Evolutionary conservation across 208 protist species (phyloP).

Genomic region (Acanthamoeba healyi): DNA sequence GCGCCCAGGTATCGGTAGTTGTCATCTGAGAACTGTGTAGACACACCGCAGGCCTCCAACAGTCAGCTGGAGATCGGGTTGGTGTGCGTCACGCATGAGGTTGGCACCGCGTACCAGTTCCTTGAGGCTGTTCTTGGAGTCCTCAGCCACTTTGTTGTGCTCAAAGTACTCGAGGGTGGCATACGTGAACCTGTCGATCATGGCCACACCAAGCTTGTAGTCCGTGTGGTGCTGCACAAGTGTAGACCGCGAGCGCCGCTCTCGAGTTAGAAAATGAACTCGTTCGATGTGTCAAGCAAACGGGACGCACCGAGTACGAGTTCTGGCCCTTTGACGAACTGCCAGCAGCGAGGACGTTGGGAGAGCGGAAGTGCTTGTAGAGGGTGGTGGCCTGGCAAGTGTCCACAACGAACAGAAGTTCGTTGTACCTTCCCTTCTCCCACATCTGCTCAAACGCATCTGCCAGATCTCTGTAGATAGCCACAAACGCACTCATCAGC

Average conservation of each 20-base stretch:
- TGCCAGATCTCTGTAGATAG: conserved; percentile 87
- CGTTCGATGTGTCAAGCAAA: too few relatives aligned
- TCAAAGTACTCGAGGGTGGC: conserved; percentile 90
- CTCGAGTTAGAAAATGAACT: too few relatives aligned
- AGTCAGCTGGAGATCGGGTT: too few relatives aligned
- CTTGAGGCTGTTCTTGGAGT: conserved; percentile 34
- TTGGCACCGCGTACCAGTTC: conserved; percentile 22
- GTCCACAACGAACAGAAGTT: conserved; percentile 96
- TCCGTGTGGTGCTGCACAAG: conserved; percentile 89
- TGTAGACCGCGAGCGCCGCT: not conserved
- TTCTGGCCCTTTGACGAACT: conserved; percentile 88
- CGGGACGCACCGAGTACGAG: conserved; percentile 92
- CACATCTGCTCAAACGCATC: conserved; percentile 97
- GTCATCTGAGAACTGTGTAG: conserved; percentile 23
- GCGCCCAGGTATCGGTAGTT: conserved; percentile 52
- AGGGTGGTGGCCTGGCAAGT: conserved; percentile 94
- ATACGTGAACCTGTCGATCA: conserved; percentile 95
- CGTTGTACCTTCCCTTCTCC: conserved; percentile 94
- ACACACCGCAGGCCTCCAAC: too few relatives aligned
- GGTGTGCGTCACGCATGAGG: too few relatives aligned
- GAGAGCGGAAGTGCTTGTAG: conserved; percentile 82
- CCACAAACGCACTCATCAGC: not conserved
- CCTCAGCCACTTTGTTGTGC: conserved; percentile 39
- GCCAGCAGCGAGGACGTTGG: conserved; percentile 86
- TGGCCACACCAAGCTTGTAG: conserved; percentile 89